Conservation (phyloP, 2,329 filamentous ascomycete genomes). For the Alternaria burnsii region DNA sequence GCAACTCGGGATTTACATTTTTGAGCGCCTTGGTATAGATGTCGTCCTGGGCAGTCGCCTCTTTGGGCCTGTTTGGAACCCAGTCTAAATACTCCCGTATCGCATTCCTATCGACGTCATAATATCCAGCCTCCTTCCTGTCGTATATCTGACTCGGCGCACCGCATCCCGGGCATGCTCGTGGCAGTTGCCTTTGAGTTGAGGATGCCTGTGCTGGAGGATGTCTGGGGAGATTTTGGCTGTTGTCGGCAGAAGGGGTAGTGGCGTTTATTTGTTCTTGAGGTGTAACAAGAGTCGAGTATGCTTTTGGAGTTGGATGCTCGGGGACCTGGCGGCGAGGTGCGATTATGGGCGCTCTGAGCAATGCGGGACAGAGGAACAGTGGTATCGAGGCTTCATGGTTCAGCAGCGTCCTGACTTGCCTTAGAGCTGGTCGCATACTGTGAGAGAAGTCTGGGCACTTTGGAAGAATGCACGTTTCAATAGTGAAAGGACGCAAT, state of each 20-base stretch:
- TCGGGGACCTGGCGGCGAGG: conserved; percentile 15
- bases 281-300: conserved; percentile 35
- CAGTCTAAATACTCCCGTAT: conserved; percentile 53
- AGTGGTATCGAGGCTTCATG: conserved; percentile 39
- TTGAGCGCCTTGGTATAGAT: conserved; percentile 49
- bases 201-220: conserved; percentile 8
- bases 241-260: conserved; percentile 14
- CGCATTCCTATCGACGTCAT: conserved; percentile 59
- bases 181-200: conserved; percentile 51
- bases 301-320: conserved; percentile 20
- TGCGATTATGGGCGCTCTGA: conserved; percentile 26
- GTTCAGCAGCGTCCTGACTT: conserved; percentile 38
- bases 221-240: conserved; percentile 1
- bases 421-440: conserved; percentile 46
- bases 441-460: conserved; percentile 13
- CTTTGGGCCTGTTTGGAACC: conserved; percentile 30
- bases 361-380: conserved; percentile 48
- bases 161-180: conserved; percentile 70
- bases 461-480: neutral
- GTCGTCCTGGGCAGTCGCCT: conserved; percentile 44
- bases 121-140: conserved; percentile 65
- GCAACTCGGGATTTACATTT: conserved; percentile 36
- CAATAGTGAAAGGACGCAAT: neutral
- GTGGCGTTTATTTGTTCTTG: conserved; percentile 27
- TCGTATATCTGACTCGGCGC: conserved; percentile 66